Evolutionary conservation across 495 filamentous ascomycete species (phyloP), one percentile per base, ranked within the genome.

Genomic region (Aspergillus homomorphus): DNA sequence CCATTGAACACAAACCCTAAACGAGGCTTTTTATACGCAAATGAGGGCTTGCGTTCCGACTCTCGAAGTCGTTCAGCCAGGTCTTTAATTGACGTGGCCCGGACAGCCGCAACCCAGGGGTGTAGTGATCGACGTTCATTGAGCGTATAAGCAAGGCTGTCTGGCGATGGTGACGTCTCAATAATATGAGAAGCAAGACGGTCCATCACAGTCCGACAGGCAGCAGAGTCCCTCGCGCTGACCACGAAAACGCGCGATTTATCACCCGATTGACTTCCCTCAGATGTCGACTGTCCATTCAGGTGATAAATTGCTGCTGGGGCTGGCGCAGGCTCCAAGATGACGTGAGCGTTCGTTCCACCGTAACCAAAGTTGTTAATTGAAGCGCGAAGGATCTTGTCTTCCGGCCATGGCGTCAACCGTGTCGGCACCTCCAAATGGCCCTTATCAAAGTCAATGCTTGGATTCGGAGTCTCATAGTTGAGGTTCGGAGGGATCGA

Each of bases 401-500:
- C n/a, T n/a, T n/a, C n/a, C n/a, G n/a, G n/a, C n/a, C n/a, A n/a
- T n/a, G 33, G 8, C 6, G 33, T 38, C 33, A 12, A 28, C 26
- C n/a, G n/a, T n/a, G n/a, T n/a, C n/a, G n/a, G 26, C 26, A 9
- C 26, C 26, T 9, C 26, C 26, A 75, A 51, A 1, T 65, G 70
- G 64, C 64, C 67, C n/a, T 67, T 57, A 0, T 69, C 62, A 10
- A 70, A 52, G 12, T 58, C 57, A 8, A 72, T 72, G n/a, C 54
- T 28, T 3, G 67, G 64, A 58, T 72, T 76, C 9, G 64, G 26
- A 0, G 30, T 69, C 10, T 66, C 54, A 23, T 69, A 70, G 42
- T 72, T 67, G 8, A 52, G 46, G 57, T 61, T 72, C 16, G 70
- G 66, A 14, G 64, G 55, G 46, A 76, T 67, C 4, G 65, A 50